Base-by-base conservation (phyloP, 2,329 filamentous ascomycete species). In the Chrysoporthe austroafricana region DNA sequence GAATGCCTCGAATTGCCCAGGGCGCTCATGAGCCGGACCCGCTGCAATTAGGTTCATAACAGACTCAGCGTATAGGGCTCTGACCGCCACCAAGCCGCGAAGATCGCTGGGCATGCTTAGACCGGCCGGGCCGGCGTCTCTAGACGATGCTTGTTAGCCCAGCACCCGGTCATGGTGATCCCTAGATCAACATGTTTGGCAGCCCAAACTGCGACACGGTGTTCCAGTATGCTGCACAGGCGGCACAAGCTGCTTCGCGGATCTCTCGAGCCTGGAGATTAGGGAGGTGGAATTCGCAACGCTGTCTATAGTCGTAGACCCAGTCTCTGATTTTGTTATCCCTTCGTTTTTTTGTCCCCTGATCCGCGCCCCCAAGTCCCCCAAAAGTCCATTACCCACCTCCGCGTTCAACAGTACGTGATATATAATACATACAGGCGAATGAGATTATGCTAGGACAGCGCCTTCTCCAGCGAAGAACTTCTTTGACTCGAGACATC, bases 401-500 rank as follows among this genome's bases (percentile, higher is more conserved):
- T 5, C 18, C 11, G 18, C 18, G 60, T 21, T 21, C 26, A 46
- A 50, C 42, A 21, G 32, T 14, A 62, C 43, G 32, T 44, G 26
- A 50, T 21, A 42, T 44, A 43, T 34, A 48, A 62, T 34, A 63
- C 50, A 52, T 4, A 9, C 39, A 34, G 13, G 44, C 7, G 32
- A 39, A 4, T 34, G 16, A 13, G 16, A 14, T 66, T 43, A 70
- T 13, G 66, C 56, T 8, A 63, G 62, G 11, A 64, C 57, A 8
- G 16, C 61, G 32, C 62, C 64, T 8, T 67, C 67, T 34, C 71
- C 71, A 11, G 84, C 84, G 75, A 90, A 91, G 77, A 90, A 90
- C 73, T 85, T 87, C 79, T 91, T 91, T 63, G 89, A 90, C 79
- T 94, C 93, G 65, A 90, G 79, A 79, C 96, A 99, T 73, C 90